These are phyloP conservation scores for Aureobasidium zeae DNA, from an alignment of 2,329 filamentous ascomycete genomes.

Conservation along the genomic window DNA sequence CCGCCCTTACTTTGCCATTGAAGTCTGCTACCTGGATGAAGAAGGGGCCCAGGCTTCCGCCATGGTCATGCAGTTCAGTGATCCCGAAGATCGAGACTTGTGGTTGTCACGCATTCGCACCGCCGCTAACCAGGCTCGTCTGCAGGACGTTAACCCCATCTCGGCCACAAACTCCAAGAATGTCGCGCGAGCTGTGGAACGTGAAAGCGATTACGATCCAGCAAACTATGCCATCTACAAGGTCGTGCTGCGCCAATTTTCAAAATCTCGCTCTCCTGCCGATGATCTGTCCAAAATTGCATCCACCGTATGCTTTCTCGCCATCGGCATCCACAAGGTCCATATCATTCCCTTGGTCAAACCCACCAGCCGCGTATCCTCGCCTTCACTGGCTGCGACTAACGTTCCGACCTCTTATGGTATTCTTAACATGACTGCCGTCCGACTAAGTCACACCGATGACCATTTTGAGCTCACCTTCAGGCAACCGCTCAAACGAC, in stretches of 20 bases:
- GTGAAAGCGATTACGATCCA: constrained; percentile 60
- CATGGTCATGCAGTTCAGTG: constrained; percentile 55
- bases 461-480: constrained; percentile 60
- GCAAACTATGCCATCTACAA: constrained; percentile 59
- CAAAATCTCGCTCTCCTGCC: constrained; percentile 50
- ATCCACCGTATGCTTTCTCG: constrained; percentile 58
- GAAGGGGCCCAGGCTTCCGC: constrained; percentile 51
- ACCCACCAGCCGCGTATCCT: constrained; percentile 42
- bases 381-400: constrained; percentile 37
- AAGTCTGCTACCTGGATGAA: constrained; percentile 60
- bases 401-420: constrained; percentile 42
- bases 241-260: constrained; percentile 53
- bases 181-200: constrained; percentile 52
- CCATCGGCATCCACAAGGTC: constrained; percentile 59
- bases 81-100: constrained; percentile 54
- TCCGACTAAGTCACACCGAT: constrained; percentile 52
- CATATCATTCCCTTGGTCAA: constrained; percentile 59
- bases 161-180: constrained; percentile 54
- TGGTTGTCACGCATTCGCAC: constrained; percentile 56
- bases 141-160: constrained; percentile 44
- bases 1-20: constrained; percentile 55
- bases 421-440: constrained; percentile 51
- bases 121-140: constrained; percentile 48
- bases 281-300: constrained; percentile 58
- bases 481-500: constrained; percentile 44